Evolutionary conservation across 352 stramenopile species (phyloP), one percentile per base, ranked within the genome.

Genomic region (Globisporangium parvum): DNA sequence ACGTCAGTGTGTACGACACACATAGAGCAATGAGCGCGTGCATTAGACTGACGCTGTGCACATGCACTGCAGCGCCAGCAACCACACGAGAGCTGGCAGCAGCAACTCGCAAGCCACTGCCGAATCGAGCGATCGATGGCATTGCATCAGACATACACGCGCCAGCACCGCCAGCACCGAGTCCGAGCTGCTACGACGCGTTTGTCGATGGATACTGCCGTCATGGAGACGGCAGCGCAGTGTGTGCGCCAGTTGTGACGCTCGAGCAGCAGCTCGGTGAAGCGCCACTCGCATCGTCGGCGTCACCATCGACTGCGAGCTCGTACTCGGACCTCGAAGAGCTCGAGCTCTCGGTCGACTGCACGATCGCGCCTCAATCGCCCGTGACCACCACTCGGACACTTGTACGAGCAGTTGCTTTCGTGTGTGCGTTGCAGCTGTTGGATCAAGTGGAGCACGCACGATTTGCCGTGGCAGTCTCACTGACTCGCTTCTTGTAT

Each of bases 141-240:
- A 6, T 17, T 37, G 9, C 1, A 14, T 12, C 18, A 41, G 24
- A 47, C 18, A 9, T 31, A 50, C 23, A 24, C n/a, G 15, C 35
- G 6, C 23, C 20, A 6, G n/a, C n/a, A n/a, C 37, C 47, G 12
- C 50, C 66, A 23, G 59, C 70, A 11, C 59, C 59, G 12, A 75
- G 56, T 46, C 47, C 63, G 46, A 75, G 65, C 45, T 66, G 51
- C 59, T 73, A 65, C 47, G 70, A 75, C 28, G 59, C 41, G 18
- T 74, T 66, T 10, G 66, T 78, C 37, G 61, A 57, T n/a, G 66
- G 70, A 23, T 78, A 78, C 41, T 53, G 57, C 12, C 55, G 63
- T n/a, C 45, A 57, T 33, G 28, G 28, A 33, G 28, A 33, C 28
- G 28, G 6, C 28, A 33, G 2, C 28, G 28, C 28, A 33, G 28